Evolutionary conservation across 192 early-diverging fungal species (phyloP), one percentile per base, ranked within the genome.

Genomic region (Chytriomyces sp.): DNA sequence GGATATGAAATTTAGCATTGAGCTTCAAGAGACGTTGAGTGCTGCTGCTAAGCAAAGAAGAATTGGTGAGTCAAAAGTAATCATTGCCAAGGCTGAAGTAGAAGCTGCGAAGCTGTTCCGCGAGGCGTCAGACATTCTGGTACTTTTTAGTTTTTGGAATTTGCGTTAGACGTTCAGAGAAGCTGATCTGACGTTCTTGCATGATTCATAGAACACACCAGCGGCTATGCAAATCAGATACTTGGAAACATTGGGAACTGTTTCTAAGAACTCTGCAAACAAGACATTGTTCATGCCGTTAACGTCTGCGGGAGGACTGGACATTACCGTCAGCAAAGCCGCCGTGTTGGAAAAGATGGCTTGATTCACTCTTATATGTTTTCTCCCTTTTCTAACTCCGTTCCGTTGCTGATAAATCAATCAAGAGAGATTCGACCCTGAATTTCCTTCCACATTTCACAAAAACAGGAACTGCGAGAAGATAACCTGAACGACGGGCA

Each of bases 61-160:
- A n/a, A 84, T 96, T 60, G 95, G 92, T 36, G 89, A 95, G 78
- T 88, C 89, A 66, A 98, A 96, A 85, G 86, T 96, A 40, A 98
- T 98, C 77, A 89, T 92, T 30, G 93, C 95, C 1, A 68, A 88
- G 73, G 95, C 95, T 1, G 84, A 85, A 62, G 65, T 75, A 17
- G 91, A 94, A 64, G 78, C 90, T 39, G 93, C 95, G 2, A 95
- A 92, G 72, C 77, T 97, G 32, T 94, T 96, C 93, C 87, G 93
- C 34, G 90, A 96, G 77, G 93, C 94, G 17, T 89, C 95, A 0
- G 93, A 96, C 71, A 92, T 96, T 49, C 79, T 97, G 25, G 93
- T 92, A 72, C 90, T 91, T 2, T 89, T 90, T 14, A 90, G 89
- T 0, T 88, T 88, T n/a, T n/a, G n/a, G n/a, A n/a, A n/a, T n/a